phyloP scores from a whole-genome alignment of 257 asterid genomes.

The Rubia yunnanensis region DNA sequence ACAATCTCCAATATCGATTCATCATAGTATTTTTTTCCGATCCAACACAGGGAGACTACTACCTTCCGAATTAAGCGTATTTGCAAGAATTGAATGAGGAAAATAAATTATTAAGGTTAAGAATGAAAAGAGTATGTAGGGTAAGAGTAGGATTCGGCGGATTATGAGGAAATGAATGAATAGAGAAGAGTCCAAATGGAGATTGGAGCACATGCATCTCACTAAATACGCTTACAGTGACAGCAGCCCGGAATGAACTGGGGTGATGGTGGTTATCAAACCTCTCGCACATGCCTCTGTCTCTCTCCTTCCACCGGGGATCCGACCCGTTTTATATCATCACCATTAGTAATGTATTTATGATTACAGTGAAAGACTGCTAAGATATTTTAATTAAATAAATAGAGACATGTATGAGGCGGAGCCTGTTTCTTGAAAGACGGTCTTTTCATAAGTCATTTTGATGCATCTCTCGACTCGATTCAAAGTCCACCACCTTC shows the following conservation, averaged over 20 bases:
- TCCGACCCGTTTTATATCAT: not conserved
- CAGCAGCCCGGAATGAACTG: not conserved
- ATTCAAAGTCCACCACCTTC: no score
- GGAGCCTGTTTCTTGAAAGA: no score
- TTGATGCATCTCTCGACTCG: no score
- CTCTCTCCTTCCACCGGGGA: not conserved
- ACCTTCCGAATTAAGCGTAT: not conserved
- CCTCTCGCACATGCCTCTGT: conserved; percentile 38
- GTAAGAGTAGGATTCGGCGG: not conserved
- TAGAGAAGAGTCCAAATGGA: not conserved
- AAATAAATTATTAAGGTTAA: not conserved
- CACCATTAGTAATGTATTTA: no score
- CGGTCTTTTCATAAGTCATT: no score
- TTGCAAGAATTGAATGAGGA: not conserved
- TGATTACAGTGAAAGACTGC: no score
- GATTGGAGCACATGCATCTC: conserved; percentile 5
- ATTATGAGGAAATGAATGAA: not conserved
- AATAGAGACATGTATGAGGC: no score
- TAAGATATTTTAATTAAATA: no score
- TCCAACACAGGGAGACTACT: not conserved
- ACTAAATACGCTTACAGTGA: conserved; percentile 2
- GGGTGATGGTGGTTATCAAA: conserved; percentile 3
- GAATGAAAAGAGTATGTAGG: no score
- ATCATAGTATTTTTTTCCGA: not conserved
- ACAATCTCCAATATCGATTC: no score